A percentile compares a stretch with the other conserved stretches of the same genome.
These are phyloP conservation scores for Candida orba DNA, from an alignment of 805 yeast genomes.

Conservation along the genomic window DNA sequence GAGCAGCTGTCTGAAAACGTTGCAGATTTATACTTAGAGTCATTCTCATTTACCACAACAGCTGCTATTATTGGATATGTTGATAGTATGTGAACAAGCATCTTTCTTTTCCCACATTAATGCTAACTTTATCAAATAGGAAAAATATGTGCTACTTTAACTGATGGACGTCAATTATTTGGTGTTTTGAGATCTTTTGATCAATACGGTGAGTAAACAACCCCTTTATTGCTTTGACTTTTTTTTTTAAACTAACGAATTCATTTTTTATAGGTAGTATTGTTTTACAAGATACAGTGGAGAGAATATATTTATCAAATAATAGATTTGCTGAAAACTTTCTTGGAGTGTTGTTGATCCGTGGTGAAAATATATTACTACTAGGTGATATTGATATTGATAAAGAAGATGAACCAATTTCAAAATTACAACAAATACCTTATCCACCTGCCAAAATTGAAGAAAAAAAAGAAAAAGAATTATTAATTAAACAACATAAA, in stretches of 20 bases:
- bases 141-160: slow-evolving; percentile 72
- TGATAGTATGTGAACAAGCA: slow-evolving; percentile 41
- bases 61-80: slow-evolving; percentile 88
- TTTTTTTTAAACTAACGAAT: slow-evolving; percentile 1
- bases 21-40: slow-evolving; percentile 61
- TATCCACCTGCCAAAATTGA: slow-evolving; percentile 54
- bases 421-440: slow-evolving; percentile 47
- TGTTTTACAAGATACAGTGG: slow-evolving; percentile 85
- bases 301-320: slow-evolving; percentile 64
- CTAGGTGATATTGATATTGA: slow-evolving; percentile 91
- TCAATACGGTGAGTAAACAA: slow-evolving; percentile 51
- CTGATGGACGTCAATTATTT: slow-evolving; percentile 83
- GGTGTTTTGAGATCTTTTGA: slow-evolving; percentile 94
- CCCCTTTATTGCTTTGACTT: too few relatives aligned
- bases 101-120: background rate
- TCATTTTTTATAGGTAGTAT: slow-evolving; percentile 49
- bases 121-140: slow-evolving; percentile 21
- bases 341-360: slow-evolving; percentile 76
- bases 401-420: slow-evolving; percentile 65
- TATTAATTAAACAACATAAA: slow-evolving; percentile 35
- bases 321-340: slow-evolving; percentile 64
- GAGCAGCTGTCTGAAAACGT: slow-evolving; percentile 31
- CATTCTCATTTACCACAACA: slow-evolving; percentile 79
- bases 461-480: slow-evolving; percentile 24
- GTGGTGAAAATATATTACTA: slow-evolving; percentile 95